phyloP scores from a whole-genome alignment of 768 basidiomycete species.

The Tylopilus felleus region DNA sequence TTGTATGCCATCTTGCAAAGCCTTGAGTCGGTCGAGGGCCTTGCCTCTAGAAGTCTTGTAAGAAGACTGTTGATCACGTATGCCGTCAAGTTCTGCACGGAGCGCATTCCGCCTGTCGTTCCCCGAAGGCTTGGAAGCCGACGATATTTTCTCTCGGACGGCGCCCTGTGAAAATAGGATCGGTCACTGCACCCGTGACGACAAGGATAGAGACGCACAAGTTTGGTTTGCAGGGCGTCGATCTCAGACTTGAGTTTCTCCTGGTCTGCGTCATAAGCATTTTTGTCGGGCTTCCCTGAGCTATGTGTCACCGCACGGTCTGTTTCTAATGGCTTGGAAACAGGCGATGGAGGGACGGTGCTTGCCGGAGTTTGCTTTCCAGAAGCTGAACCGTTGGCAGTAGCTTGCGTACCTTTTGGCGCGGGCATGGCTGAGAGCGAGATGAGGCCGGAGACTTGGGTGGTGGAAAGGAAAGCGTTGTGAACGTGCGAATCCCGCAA shows the following conservation, averaged over 20 bases:
- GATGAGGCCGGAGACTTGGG: slow-evolving; percentile 23
- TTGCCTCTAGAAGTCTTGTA: slow-evolving; percentile 70
- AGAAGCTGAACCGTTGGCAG: slow-evolving; percentile 46
- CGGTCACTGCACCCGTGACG: background rate
- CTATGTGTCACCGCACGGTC: slow-evolving; percentile 21
- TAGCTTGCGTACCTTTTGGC: slow-evolving; percentile 53
- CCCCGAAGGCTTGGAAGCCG: slow-evolving; percentile 55
- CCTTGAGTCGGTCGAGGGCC: slow-evolving; percentile 73
- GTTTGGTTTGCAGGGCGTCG: slow-evolving; percentile 71
- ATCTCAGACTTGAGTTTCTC: slow-evolving; percentile 79
- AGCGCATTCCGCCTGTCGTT: slow-evolving; percentile 73
- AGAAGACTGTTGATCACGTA: slow-evolving; percentile 76
- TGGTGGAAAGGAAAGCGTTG: slow-evolving; percentile 18
- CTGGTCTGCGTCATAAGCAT: slow-evolving; percentile 80
- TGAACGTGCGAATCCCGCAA: slow-evolving; percentile 20
- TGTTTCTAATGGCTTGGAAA: slow-evolving; percentile 17
- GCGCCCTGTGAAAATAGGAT: slow-evolving; percentile 44
- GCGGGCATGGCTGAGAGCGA: slow-evolving; percentile 28
- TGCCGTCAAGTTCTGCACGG: slow-evolving; percentile 73
- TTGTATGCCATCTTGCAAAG: slow-evolving; percentile 69
- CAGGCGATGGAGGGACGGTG: slow-evolving; percentile 28
- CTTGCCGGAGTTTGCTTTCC: slow-evolving; percentile 25
- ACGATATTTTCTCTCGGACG: slow-evolving; percentile 72
- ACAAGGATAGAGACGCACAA: slow-evolving; percentile 52
- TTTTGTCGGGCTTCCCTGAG: slow-evolving; percentile 79